Percentiles rank a stretch among this genome's conserved stretches.
Evolutionary conservation across 2,329 filamentous ascomycete genomes (phyloP).

Genomic region (Alternaria rosae): DNA sequence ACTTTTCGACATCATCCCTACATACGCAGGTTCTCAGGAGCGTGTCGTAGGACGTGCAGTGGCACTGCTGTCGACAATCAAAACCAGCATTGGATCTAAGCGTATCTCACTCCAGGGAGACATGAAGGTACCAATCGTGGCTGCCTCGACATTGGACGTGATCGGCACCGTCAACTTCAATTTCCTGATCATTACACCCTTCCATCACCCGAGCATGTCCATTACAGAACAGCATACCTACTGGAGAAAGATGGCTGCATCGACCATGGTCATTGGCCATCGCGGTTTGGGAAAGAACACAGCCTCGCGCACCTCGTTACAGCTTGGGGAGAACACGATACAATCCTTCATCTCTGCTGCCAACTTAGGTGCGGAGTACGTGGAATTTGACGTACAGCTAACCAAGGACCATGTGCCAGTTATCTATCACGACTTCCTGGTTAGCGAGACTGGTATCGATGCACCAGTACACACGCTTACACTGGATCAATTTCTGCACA

Average conservation of each 20-base stretch:
- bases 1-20: slow-evolving; percentile 93
- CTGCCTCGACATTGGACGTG: slow-evolving; percentile 80
- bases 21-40: slow-evolving; percentile 83
- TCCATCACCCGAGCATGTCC: slow-evolving; percentile 91
- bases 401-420: slow-evolving; percentile 99
- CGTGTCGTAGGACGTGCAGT: slow-evolving; percentile 88
- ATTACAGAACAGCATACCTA: slow-evolving; percentile 91
- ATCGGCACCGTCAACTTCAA: slow-evolving; percentile 98
- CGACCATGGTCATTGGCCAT: slow-evolving; percentile 82
- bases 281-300: slow-evolving; percentile 87
- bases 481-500: slow-evolving; percentile 91
- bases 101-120: slow-evolving; percentile 94
- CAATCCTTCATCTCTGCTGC: slow-evolving; percentile 95
- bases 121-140: slow-evolving; percentile 88
- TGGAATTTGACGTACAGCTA: slow-evolving; percentile 87
- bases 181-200: slow-evolving; percentile 93
- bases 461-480: slow-evolving; percentile 95
- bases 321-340: slow-evolving; percentile 95
- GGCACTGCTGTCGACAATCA: slow-evolving; percentile 85
- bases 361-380: slow-evolving; percentile 81
- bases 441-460: slow-evolving; percentile 96
- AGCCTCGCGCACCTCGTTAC: slow-evolving; percentile 81
- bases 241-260: slow-evolving; percentile 90
- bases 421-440: slow-evolving; percentile 97
- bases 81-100: slow-evolving; percentile 80